Base-by-base conservation (phyloP, 2,329 filamentous ascomycete genomes). In the Apiospora saccharicola region DNA sequence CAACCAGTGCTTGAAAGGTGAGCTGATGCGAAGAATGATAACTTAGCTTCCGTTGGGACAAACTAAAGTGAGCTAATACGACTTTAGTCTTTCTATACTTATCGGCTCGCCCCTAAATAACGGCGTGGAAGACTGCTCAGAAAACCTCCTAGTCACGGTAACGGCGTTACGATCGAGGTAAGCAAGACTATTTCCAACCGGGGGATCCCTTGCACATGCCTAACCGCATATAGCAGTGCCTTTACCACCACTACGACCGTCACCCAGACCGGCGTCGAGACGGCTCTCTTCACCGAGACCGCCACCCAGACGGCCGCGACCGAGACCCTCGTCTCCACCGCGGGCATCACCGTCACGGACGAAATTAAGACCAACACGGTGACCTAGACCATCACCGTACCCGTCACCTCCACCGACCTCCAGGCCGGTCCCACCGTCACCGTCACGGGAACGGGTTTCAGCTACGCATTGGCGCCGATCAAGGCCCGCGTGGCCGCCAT, bases 311-410 rank as follows among this genome's bases (percentile, higher is more conserved):
- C 44, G 44, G 44, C 44, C 44, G 4, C 44, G 44, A 47, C 44
- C 44, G 44, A 47, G 44, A 47, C 44, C 5, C 44, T 47, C 44
- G 7, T 19, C 44, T 47, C 22, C 44, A 47, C 5, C 44, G 22
- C 44, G 16, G 44, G 8, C 44, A 22, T 16, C 19, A 47, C 44
- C 44, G 44, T 47, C 44, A 47, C 44, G 16, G 44, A 19, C 44
- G 44, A 19, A 4, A 47, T 16, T 3, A 19, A 47, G 4, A 47
- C 44, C 44, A 47, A 47, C 43, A 67, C 43, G 13, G 67, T 71
- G 4, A 72, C 67, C 22, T 67, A 75, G 67, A 22, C 73, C 41
- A n/a, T 57, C n/a, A 68, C 64, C 6, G 68, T 73, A 1, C 73
- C 72, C 43, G 64, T 69, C 16, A 73, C 69, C 41, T 44, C 68